Evolutionary conservation across 176 grass and related monocot species (phyloP), one percentile per base, ranked within the genome.

Genomic region (Aegilops umbellulata): DNA sequence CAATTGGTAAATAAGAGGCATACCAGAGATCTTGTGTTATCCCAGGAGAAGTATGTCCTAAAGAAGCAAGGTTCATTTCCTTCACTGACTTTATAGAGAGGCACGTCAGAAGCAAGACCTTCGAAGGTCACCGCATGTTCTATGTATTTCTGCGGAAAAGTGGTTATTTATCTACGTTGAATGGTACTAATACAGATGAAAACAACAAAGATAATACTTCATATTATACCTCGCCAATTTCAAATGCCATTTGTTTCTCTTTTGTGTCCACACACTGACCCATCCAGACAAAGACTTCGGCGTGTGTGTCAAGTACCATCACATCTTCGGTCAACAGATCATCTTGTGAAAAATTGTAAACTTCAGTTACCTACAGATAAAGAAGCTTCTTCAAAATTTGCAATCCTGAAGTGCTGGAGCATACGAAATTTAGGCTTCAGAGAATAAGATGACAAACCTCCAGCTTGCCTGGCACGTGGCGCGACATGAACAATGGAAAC

Each of bases 271-370:
- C 93, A 82, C 84, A 89, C 65, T 92, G 92, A 84, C 97, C 97
- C 72, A 95, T 85, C 97, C 97, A 98, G 82, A 98, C 80, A 82
- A 98, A 94, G 76, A 98, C 86, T 85, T 98, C 97, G 27, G 71
- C 74, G 31, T 85, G 90, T 78, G 94, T 98, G 82, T 95, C 93
- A 82, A 95, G 86, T 86, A 94, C 79, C 88, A 98, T 82, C 20
- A 89, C 91, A 53, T 95, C 97, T 89, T 98, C 97, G 4, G 97
- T 95, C 82, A 98, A 87, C 38, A 98, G 83, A 89, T 98, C 93
- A 84, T 98, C 96, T 98, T 98, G 96, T 63, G 93, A 94, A 88
- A 95, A 98, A 88, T 98, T 98, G 75, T 77, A 95, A 84, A 95
- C 81, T 84, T 98, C 93, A 15, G 75, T 82, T 82, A 95, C 90